Evolutionary conservation across 768 basidiomycete species (phyloP).

Genomic region (Ramaria rubella): DNA sequence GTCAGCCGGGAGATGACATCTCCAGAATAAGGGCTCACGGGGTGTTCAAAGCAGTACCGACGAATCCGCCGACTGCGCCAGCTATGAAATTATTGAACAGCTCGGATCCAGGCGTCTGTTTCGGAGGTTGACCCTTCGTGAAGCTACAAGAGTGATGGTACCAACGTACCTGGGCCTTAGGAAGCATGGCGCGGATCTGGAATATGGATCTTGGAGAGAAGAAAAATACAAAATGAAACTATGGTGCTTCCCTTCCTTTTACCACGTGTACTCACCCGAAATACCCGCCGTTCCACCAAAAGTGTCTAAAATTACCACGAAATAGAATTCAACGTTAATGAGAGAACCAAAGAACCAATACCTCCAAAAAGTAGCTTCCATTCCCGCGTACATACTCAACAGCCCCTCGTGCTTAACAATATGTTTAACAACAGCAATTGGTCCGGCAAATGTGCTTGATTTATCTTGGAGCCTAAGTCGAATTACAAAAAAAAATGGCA

Average conservation of each 20-base stretch:
- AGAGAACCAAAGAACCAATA: constrained; percentile 24
- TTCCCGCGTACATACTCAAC: constrained; percentile 84
- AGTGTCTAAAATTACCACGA: constrained; percentile 41
- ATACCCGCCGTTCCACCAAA: constrained; percentile 95
- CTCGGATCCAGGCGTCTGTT: constrained; percentile 56
- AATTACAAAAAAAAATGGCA: not conserved
- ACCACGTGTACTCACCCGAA: constrained; percentile 47
- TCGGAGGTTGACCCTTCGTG: not conserved
- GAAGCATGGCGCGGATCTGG: constrained; percentile 72
- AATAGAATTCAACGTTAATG: not conserved
- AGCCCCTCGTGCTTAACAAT: constrained; percentile 72
- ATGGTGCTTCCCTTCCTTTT: not conserved
- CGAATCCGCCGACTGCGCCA: constrained; percentile 82
- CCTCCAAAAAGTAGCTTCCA: constrained; percentile 99
- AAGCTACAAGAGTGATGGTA: not conserved
- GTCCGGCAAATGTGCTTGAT: constrained; percentile 81
- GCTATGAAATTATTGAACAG: constrained; percentile 91
- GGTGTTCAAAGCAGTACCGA: constrained; percentile 87
- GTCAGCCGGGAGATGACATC: not conserved
- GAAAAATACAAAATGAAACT: not conserved
- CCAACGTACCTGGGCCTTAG: constrained; percentile 69
- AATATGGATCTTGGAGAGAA: constrained; percentile 51
- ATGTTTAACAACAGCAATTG: constrained; percentile 83
- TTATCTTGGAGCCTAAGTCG: constrained; percentile 79
- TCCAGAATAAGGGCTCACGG: constrained; percentile 47